phyloP scores from a whole-genome alignment of 148 eudicot species.

The Gaultheria prostrata region DNA sequence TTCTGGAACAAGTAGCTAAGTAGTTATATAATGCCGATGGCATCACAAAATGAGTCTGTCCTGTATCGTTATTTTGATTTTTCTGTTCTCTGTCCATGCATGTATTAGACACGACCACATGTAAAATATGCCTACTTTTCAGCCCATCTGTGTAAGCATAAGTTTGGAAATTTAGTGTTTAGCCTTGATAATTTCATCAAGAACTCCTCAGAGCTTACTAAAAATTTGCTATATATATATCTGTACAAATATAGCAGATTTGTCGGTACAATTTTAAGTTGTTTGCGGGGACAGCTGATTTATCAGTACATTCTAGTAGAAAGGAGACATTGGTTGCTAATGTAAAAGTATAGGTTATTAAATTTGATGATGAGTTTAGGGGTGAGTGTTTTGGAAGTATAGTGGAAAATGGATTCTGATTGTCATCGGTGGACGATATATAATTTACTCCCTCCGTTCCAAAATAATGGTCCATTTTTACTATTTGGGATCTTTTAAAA shows the following conservation, averaged over 20 bases:
- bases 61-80: slow-evolving; percentile 12
- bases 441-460: too few species aligned
- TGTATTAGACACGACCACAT: slow-evolving; percentile 33
- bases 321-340: too few species aligned
- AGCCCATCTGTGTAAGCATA: background rate
- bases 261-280: background rate
- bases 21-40: slow-evolving; percentile 22
- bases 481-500: too few species aligned
- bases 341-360: background rate
- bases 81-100: slow-evolving; percentile 8
- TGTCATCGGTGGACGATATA: background rate
- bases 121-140: slow-evolving; percentile 20
- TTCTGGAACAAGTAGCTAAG: slow-evolving; percentile 61
- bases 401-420: too few species aligned
- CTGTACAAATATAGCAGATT: background rate
- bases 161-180: background rate
- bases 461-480: too few species aligned
- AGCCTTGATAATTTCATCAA: background rate
- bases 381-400: background rate
- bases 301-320: too few species aligned
- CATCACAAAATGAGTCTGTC: background rate
- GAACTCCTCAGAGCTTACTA: too few species aligned
- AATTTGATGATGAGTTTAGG: background rate
- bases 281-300: too few species aligned
- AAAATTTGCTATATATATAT: too few species aligned